These are phyloP conservation scores for Mycena latifolia DNA, from an alignment of 768 basidiomycete genomes.

Conservation along the genomic window DNA sequence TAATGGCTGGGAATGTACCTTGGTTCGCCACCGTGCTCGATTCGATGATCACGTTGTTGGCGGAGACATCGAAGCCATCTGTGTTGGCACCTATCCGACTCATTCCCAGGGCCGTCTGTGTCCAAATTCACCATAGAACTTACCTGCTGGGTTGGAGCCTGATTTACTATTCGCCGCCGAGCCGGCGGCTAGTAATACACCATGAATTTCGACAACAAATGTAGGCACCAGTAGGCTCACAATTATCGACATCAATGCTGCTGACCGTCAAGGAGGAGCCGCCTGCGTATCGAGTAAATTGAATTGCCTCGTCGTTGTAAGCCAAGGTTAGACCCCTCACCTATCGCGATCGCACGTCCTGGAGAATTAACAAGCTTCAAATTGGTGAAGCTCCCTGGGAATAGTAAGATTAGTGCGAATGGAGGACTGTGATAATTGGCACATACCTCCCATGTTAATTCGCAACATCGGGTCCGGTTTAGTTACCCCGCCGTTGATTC, in stretches of 20 bases:
- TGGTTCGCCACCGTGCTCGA: constrained; percentile 35
- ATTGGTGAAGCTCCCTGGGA: constrained; percentile 35
- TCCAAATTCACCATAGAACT: too few relatives aligned
- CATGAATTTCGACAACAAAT: background rate
- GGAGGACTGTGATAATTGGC: too few relatives aligned
- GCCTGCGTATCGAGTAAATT: too few relatives aligned
- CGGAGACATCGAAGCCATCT: constrained; percentile 40
- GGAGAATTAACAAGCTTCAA: constrained; percentile 35
- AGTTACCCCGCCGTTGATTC: constrained; percentile 34
- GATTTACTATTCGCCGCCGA: constrained; percentile 36
- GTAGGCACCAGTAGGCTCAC: background rate
- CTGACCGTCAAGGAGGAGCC: constrained; percentile 35
- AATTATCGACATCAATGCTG: constrained; percentile 36
- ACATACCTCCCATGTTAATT: constrained; percentile 39
- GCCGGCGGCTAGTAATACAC: constrained; percentile 31
- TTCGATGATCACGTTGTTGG: constrained; percentile 33
- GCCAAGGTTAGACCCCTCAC: too few relatives aligned
- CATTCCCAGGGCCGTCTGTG: too few relatives aligned
- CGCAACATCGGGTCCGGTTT: constrained; percentile 37
- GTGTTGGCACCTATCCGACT: constrained; percentile 37
- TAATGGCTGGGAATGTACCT: constrained; percentile 15
- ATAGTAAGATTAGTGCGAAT: too few relatives aligned
- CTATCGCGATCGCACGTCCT: constrained; percentile 33
- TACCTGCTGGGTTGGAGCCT: constrained; percentile 21
- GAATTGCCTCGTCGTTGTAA: too few relatives aligned